Base-by-base conservation (phyloP, 768 basidiomycete genomes). In the Suillus weaverae region DNA sequence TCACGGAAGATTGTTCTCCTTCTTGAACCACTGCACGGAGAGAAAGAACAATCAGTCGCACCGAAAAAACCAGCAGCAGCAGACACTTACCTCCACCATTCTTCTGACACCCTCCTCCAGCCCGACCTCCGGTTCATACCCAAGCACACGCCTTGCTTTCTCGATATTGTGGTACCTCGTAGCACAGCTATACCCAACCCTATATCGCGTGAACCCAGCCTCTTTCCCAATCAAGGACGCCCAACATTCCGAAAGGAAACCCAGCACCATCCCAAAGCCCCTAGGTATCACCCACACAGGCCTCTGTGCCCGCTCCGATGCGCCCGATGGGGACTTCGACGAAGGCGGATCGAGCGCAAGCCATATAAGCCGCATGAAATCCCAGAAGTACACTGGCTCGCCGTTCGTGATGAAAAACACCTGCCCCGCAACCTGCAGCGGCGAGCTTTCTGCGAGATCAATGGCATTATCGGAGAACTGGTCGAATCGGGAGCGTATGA, bases 361-460 rank as follows among this genome's bases (percentile, higher is more conserved):
- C 94, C 94, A 99, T n/a, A 97, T 78, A 3, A 84, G 77, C 7
- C 94, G 85, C 36, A 89, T 83, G 72, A 97, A 89, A 78, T 97
- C 95, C 97, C 97, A 99, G 81, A 98, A 98, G 77, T 94, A 93
- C 63, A 89, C 84, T 3, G 96, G 97, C 73, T 99, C 96, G 67
- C 95, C 95, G 72, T 99, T 99, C 63, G 95, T 96, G 78, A 99
- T 92, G 83, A 95, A 97, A 81, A 95, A 99, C 4, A 79, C 92
- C 75, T 98, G 92, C 0, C 97, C 97, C 5, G 94, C 95, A 61
- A 98, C 92, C 68, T 89, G 84, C 10, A 95, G 81, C 9, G 89
- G 87, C 60, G 84, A 84, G 0, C 74, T 74, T 7, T 83, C 79
- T 33, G 84, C 78, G 53, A 84, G 80, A 36, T 80, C 83, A 62